A percentile compares a stretch with the other conserved stretches of the same genome.
Evolutionary conservation across 805 yeast genomes (phyloP).

Genomic region (Candida endomychidarum): DNA sequence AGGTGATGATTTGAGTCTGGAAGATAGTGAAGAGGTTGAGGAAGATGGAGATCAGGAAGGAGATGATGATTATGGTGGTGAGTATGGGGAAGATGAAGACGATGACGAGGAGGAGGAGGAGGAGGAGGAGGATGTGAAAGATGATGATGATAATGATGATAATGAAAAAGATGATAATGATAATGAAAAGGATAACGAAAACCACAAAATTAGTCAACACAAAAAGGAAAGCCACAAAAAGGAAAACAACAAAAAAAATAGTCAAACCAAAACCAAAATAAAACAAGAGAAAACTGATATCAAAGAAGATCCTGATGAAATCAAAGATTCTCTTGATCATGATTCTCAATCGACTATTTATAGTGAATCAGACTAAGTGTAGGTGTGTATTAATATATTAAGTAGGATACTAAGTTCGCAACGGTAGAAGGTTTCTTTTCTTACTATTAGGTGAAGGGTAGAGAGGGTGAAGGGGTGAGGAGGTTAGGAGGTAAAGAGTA

Average conservation of each 20-base stretch:
- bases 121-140: conserved; percentile 6
- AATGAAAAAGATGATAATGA: conserved; percentile 2
- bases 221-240: not conserved
- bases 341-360: conserved; percentile 1
- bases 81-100: not conserved
- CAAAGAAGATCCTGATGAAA: not conserved
- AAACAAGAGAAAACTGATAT: conserved; percentile 7
- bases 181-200: conserved; percentile 6
- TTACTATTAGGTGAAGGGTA: no score
- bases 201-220: conserved; percentile 1
- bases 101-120: not conserved
- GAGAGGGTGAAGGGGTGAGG: no score
- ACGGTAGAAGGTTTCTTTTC: no score
- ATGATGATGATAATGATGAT: conserved; percentile 1
- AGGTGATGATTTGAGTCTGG: not conserved
- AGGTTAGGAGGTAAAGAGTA: no score
- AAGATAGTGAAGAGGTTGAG: not conserved
- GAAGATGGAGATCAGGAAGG: not conserved
- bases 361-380: conserved; percentile 1
- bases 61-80: not conserved
- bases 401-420: not conserved
- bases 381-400: not conserved
- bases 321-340: not conserved
- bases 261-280: conserved; percentile 1
- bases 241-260: not conserved